Evolutionary conservation across 768 basidiomycete species (phyloP), one percentile per base, ranked within the genome.

Genomic region (Tephrocybe rancida): DNA sequence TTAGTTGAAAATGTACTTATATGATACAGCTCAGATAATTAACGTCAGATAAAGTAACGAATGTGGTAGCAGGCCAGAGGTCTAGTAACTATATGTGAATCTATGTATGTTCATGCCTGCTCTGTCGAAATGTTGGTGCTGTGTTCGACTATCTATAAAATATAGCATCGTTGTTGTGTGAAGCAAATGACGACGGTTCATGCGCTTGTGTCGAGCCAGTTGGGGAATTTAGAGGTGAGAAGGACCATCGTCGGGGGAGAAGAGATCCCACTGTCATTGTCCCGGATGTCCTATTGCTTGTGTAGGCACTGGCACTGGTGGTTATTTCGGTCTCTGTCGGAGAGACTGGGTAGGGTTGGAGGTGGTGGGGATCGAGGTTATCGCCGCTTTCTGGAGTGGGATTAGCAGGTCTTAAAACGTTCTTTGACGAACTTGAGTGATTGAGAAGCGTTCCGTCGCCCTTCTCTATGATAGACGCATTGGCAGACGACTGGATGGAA

Each of bases 321-420:
- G 66, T 71, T 14, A 66, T 61, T 24, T 69, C 13, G 45, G 70
- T 67, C 22, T 62, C 69, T 18, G 73, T 76, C 3, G 78, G 75
- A 19, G 77, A 76, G 8, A 78, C 70, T 10, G 78, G 77, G 58
- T 77, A 80, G 2, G 80, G 72, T 27, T 75, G 73, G 24, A 75
- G 70, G 49, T 78, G 52, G 25, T 68, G 50, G 1, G 76, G 70
- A 53, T 81, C 77, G 5, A 78, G 62, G 0, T 67, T 67, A 10
- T 71, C 48, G 45, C 73, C 76, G 34, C 73, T 71, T 37, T 80
- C 74, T 18, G 84, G 83, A 0, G 82, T 84, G 1, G 84, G 81
- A 52, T 85, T 83, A 37, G 69, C 57, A 4, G 81, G 78, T 25
- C 81, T 73, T 22, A 62, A 65, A 18, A 63, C 55, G 21, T 52